Evolutionary conservation across 176 grass and related monocot genomes (phyloP), one percentile per base, ranked within the genome.

Genomic region (Oryza meridionalis): DNA sequence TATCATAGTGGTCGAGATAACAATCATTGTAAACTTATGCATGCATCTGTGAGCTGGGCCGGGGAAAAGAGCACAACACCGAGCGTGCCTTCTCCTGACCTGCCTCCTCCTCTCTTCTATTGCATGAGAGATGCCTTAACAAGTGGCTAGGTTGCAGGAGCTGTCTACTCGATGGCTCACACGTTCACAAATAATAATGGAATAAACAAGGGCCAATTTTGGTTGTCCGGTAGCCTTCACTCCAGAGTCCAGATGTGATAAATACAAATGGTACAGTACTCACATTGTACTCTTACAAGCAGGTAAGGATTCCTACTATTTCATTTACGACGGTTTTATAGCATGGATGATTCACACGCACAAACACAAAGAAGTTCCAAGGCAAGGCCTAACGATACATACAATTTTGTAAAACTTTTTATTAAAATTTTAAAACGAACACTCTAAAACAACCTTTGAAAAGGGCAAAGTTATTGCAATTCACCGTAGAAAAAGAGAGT

Each of bases 11-110:
- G 32, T 49, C 68, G 47, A 21, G 15, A 35, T 44, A 16, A 58
- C 37, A 37, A 86, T 85, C 76, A 88, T 81, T 67, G 81, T 77
- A 31, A 31, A 35, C 53, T 59, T 62, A 62, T 58, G 53, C 53
- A 24, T 62, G 58, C n/a, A 62, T 62, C 66, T 42, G 44, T 42
- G 27, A 69, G 46, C 42, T 72, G 49, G 29, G 42, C 42, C 42
- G 42, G 43, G 3, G 15, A 46, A 46, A 51, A 42, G 37, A 16
- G 43, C 21, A 81, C 66, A 67, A 31, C 44, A 32, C 50, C 77
- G 11, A 13, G 50, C 53, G 53, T 58, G 58, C 58, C 58, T 11
- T 62, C 58, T 62, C 21, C 58, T 62, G 58, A 62, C 58, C 58
- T 47, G 40, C 55, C 14, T 80, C 12, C 14, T 80, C 12, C 37